These are phyloP conservation scores for Cicer chorassanicum DNA, from an alignment of 306 rosid species.

Conservation along the genomic window DNA sequence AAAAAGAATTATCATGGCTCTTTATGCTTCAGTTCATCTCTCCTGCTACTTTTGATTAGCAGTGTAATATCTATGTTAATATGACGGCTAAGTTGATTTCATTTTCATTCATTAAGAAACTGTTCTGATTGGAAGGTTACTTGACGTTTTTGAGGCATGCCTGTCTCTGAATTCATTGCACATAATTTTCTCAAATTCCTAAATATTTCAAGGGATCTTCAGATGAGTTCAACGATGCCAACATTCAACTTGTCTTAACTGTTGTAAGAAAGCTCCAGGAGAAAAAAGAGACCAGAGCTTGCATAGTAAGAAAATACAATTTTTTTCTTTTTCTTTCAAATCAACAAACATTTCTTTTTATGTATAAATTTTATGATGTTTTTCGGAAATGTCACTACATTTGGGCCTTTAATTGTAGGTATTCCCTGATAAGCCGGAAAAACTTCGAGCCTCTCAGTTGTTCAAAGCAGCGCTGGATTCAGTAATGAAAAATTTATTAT, in stretches of 20 bases:
- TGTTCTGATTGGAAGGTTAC: constrained; percentile 46
- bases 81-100: constrained; percentile 27
- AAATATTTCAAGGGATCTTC: constrained; percentile 98
- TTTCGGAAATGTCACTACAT: constrained; percentile 29
- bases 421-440: constrained; percentile 94
- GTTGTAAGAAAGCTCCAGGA: constrained; percentile 83
- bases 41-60: neutral
- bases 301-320: constrained; percentile 67
- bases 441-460: constrained; percentile 77
- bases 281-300: constrained; percentile 69
- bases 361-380: neutral
- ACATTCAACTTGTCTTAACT: constrained; percentile 88
- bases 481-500: constrained; percentile 53
- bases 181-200: constrained; percentile 84
- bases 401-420: constrained; percentile 60
- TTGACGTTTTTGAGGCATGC: constrained; percentile 49
- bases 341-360: constrained; percentile 26
- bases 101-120: constrained; percentile 43
- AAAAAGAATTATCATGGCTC: neutral
- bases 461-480: constrained; percentile 89
- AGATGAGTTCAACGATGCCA: constrained; percentile 98
- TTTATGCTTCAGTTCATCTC: constrained; percentile 17
- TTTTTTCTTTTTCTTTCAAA: constrained; percentile 37
- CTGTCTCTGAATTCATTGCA: constrained; percentile 50
- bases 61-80: neutral